Base-by-base conservation (phyloP, 1,139 yeast species). In the Saccharomyces pastorianus region DNA sequence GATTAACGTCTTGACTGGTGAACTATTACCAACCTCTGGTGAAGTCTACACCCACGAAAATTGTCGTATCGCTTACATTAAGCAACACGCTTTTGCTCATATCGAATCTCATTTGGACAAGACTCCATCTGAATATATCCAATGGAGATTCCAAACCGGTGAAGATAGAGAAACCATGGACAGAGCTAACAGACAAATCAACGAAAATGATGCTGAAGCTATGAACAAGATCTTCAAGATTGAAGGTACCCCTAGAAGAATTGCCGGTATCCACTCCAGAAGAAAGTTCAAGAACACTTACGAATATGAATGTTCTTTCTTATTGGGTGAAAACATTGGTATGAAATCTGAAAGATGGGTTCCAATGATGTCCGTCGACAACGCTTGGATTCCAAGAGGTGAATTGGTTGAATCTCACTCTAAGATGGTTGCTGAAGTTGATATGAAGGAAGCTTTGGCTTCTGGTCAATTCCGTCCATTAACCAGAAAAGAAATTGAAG, bases 81-180 rank as follows among this genome's bases (percentile, higher is more conserved):
- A 93, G 82, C 99, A 93, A 82, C 98, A 93, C 78, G 99, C 99
- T 76, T 93, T 93, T 75, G 97, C 98, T 63, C 99, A 93, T 78
- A 90, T 93, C 74, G 99, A 93, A 80, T 84, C 88, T 77, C 99
- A 93, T 76, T 85, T 91, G 78, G 99, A 93, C 84, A 88, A 88
- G 84, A 93, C 99, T 73, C 99, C 99, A 73, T 90, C 97, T 72
- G 99, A 93, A 82, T 93, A 93, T 81, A 93, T 93, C 69, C 99
- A 93, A 83, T 93, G 99, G 99, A 91, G 99, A 85, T 93, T 91
- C 97, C 99, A 93, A 83, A 93, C 99, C 74, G 99, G 99, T 89
- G 99, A 93, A 82, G 99, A 93, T 79, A 89, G 99, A 83, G 99
- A 93, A 83, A 93, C 99, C 79, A 93, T 93, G 98, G 99, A 93